These are phyloP conservation scores for Russula sp. DNA, from an alignment of 768 basidiomycete genomes.

Conservation along the genomic window DNA sequence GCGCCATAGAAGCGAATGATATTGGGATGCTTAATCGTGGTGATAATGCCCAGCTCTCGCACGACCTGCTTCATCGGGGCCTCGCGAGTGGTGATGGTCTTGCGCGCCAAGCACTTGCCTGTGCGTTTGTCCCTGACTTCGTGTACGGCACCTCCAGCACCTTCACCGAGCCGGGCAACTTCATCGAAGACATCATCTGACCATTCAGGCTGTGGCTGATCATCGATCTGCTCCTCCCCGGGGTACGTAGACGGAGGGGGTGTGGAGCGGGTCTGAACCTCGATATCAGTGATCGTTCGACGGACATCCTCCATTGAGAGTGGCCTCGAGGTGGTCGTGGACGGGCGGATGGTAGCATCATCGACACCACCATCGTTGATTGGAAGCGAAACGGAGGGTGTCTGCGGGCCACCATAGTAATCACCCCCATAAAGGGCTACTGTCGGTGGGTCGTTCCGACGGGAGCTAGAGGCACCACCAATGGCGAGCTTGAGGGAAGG, in stretches of 20 bases:
- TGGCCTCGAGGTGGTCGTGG: slow-evolving; percentile 17
- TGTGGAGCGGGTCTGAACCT: slow-evolving; percentile 33
- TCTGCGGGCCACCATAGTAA: slow-evolving; percentile 22
- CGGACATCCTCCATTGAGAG: slow-evolving; percentile 24
- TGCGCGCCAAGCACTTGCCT: slow-evolving; percentile 80
- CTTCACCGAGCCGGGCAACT: slow-evolving; percentile 77
- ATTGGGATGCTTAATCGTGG: slow-evolving; percentile 74
- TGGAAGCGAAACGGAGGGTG: slow-evolving; percentile 17
- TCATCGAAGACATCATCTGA: slow-evolving; percentile 72
- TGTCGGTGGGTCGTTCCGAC: neutral
- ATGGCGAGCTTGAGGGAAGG: slow-evolving; percentile 22
- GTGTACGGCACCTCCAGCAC: slow-evolving; percentile 93
- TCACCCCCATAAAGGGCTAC: slow-evolving; percentile 14
- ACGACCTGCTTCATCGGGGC: slow-evolving; percentile 90
- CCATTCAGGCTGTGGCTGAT: slow-evolving; percentile 38
- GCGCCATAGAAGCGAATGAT: slow-evolving; percentile 92
- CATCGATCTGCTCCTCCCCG: slow-evolving; percentile 29
- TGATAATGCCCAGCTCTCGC: slow-evolving; percentile 87
- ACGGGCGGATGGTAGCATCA: slow-evolving; percentile 38
- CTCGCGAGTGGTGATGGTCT: slow-evolving; percentile 86
- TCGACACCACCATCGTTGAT: slow-evolving; percentile 30
- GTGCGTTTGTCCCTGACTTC: slow-evolving; percentile 84
- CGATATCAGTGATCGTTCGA: slow-evolving; percentile 23
- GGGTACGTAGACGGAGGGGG: slow-evolving; percentile 26
- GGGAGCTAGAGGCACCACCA: slow-evolving; percentile 1